A percentile compares a stretch with the other conserved stretches of the same genome.
phyloP scores from a whole-genome alignment of 805 yeast genomes.

The Ogataea corticis region DNA sequence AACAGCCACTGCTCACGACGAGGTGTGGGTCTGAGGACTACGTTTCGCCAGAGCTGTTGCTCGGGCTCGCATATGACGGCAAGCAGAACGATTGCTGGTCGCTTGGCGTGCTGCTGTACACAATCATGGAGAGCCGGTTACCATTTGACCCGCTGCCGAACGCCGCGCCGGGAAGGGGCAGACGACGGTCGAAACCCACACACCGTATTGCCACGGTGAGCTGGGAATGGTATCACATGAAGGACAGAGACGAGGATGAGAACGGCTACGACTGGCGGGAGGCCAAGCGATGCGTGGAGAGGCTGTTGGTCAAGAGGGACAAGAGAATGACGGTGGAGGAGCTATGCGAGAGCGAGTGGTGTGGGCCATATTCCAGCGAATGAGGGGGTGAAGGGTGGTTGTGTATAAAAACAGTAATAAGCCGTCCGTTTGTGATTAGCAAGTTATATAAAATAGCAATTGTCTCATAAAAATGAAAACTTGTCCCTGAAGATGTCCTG shows the following conservation, averaged over 20 bases:
- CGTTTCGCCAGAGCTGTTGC: constrained; percentile 88
- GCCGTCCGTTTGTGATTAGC: background rate
- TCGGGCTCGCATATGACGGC: constrained; percentile 93
- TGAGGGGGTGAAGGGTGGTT: too few species aligned
- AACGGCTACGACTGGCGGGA: constrained; percentile 39
- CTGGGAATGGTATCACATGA: constrained; percentile 77
- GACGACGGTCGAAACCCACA: constrained; percentile 60
- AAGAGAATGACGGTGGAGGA: constrained; percentile 39
- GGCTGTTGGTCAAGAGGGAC: constrained; percentile 50
- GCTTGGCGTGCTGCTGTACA: constrained; percentile 84
- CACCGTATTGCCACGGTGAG: constrained; percentile 91
- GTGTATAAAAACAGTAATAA: background rate
- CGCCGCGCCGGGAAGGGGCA: constrained; percentile 42
- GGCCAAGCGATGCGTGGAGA: constrained; percentile 52
- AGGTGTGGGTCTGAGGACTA: constrained; percentile 97
- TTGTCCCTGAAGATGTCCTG: constrained; percentile 30
- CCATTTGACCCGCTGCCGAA: constrained; percentile 89
- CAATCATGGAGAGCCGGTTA: constrained; percentile 78
- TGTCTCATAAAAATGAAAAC: constrained; percentile 16
- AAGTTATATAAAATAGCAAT: background rate
- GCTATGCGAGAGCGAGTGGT: constrained; percentile 38
- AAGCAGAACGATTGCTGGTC: constrained; percentile 93
- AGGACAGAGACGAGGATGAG: constrained; percentile 33
- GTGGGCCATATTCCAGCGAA: constrained; percentile 13
- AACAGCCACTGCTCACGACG: constrained; percentile 68